These are phyloP conservation scores for Globisporangium abappressorium DNA, from an alignment of 352 stramenopile species.

Conservation along the genomic window DNA sequence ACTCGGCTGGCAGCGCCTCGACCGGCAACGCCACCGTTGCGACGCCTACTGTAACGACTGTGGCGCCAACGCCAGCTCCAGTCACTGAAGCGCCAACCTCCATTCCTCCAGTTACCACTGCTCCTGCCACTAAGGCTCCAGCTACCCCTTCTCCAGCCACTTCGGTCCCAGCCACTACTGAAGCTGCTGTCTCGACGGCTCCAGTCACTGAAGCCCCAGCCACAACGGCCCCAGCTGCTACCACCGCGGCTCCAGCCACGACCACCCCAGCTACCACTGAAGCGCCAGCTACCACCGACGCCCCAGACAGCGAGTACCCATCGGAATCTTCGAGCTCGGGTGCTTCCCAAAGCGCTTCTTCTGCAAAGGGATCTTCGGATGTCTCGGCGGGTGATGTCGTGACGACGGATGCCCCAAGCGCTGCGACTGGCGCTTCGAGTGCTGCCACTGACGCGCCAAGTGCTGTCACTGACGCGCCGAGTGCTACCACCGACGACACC, in stretches of 20 bases:
- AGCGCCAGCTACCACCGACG: neutral
- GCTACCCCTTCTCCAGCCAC: slow-evolving; percentile 6
- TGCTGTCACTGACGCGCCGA: neutral
- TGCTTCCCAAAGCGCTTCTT: neutral
- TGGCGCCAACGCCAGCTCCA: neutral
- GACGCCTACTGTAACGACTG: slow-evolving; percentile 4
- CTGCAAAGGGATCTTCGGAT: neutral
- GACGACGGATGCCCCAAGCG: neutral
- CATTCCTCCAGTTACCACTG: slow-evolving; percentile 15
- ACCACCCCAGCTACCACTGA: neutral
- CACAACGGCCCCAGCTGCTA: slow-evolving; percentile 4
- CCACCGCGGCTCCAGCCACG: slow-evolving; percentile 14
- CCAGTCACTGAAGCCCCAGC: slow-evolving; percentile 15
- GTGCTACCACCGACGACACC: neutral
- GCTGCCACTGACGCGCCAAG: neutral
- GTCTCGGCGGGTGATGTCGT: neutral
- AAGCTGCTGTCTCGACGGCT: slow-evolving; percentile 14
- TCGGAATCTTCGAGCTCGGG: neutral
- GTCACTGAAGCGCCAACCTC: slow-evolving; percentile 7
- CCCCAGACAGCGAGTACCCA: neutral
- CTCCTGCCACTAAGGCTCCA: slow-evolving; percentile 21
- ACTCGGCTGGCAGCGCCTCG: neutral
- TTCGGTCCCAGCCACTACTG: slow-evolving; percentile 7
- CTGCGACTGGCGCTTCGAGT: neutral
- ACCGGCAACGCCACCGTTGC: slow-evolving; percentile 13